Base-by-base conservation (phyloP, 139 green algal species). In the Diplosphaera chodatii region DNA sequence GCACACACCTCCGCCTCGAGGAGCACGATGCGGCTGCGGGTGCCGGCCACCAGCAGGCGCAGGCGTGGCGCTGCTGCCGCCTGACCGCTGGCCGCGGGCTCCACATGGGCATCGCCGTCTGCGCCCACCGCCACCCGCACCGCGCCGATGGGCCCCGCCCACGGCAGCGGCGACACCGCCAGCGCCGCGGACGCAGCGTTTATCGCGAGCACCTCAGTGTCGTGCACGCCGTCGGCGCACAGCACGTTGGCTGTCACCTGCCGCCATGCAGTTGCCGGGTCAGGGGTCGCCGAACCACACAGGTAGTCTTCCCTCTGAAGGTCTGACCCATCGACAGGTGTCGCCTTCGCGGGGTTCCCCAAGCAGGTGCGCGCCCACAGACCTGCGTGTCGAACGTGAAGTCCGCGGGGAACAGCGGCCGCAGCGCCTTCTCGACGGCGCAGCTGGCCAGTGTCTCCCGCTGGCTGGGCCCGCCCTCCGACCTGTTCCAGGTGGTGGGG, bases 181-280 rank as follows among this genome's bases (percentile, higher is more conserved):
- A 95, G 72, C 4, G 91, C 91, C 20, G 84, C 85, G 20, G 86
- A 92, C 13, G 87, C 87, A 15, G 84, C 89, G 71, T 91, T 94
- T 65, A 96, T 87, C 1, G 83, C 82, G n/a, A 92, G 33, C 6
- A 86, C 74, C n/a, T 86, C 86, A 1, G 86, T 80, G 40, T 92
- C 82, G 1, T 74, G 23, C 29, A 28, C n/a, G 27, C 69, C 67
- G 74, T 93, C 86, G 48, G 75, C 80, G 56, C 82, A 82, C 30
- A 90, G 71, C 64, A 91, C 76, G 55, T 55, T 78, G 30, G 71
- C 70, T 25, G 33, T 74, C 25, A 90, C 66, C 79, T 91, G 82
- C 32, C 10, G n/a, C 8, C 37, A 48, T 13, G 37, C 37, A n/a
- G n/a, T n/a, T n/a, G n/a, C n/a, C n/a, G n/a, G n/a, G n/a, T n/a